Evolutionary conservation across 2,329 filamentous ascomycete species (phyloP), one percentile per base, ranked within the genome.

Genomic region (Neonectria hederae): DNA sequence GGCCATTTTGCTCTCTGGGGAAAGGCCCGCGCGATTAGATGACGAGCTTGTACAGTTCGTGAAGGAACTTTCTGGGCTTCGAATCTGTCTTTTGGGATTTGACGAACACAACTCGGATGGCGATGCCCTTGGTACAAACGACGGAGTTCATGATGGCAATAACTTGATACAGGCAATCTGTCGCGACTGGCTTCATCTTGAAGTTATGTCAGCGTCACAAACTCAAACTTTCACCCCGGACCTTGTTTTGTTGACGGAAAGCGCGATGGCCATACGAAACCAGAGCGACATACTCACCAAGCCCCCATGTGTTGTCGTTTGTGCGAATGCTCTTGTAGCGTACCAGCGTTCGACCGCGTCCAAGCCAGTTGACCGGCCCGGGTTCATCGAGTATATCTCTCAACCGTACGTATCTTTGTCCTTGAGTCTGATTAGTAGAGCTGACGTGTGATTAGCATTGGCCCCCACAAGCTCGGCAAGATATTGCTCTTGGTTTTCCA

Each of bases 391-490:
- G 55, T 79, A 79, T 54, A 75, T 80, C 28, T 78, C 79, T 5
- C 79, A 79, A 28, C 79, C 79, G 75, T 78, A 65, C 71, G 78
- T 76, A 4, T 17, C 17, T 6, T 1, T 10, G 3, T 2, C 10
- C 3, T 6, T 6, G 1, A 30, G n/a, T 30, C 0, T 40, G 32
- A 22, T 61, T 53, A 54, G 32, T 32, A n/a, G 3, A 14, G 10
- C 9, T 63, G 17, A 66, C 32, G 58, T 32, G 28, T 14, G 13
- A 51, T 6, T 45, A 78, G 78, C 3, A 72, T 78, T 8, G 79
- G 79, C 0, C 79, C 79, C 7, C 75, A 78, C n/a, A 81, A 80
- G 59, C 68, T 81, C 3, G 77, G 77, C 2, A 76, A 76, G 26
- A 72, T 75, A 3, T 67, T 81, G 8, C 60, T 71, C 5, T 62